Evolutionary conservation across 495 filamentous ascomycete species (phyloP).

Genomic region (Aspergillus coremiiformis): DNA sequence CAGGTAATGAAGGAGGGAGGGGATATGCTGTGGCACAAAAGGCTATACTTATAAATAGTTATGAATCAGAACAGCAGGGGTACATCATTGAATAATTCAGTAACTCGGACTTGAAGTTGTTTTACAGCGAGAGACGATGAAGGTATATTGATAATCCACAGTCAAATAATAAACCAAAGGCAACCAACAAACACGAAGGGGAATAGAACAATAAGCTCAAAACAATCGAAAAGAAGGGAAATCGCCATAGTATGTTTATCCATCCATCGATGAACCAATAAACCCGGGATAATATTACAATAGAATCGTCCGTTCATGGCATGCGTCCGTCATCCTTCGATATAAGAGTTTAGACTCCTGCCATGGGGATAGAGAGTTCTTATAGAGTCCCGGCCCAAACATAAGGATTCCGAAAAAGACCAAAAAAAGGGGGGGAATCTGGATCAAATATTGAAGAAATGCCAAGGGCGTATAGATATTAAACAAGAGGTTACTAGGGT

Average conservation of each 20-base stretch:
- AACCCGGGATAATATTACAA: conserved; percentile 3
- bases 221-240: conserved; percentile 2
- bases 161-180: background rate
- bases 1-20: no score
- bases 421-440: background rate
- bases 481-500: background rate
- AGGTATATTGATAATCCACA: conserved; percentile 9
- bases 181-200: conserved; percentile 9
- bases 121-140: conserved; percentile 7
- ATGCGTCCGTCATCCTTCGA: conserved; percentile 4
- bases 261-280: background rate
- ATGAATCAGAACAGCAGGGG: no score
- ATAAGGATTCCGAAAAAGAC: background rate
- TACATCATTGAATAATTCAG: no score
- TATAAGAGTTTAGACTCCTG: background rate
- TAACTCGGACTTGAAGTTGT: no score
- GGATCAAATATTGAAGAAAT: conserved; percentile 1
- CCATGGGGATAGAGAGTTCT: background rate
- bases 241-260: conserved; percentile 1
- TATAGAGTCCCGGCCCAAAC: background rate
- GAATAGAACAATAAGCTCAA: conserved; percentile 14
- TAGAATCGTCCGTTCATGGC: conserved; percentile 6
- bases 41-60: no score
- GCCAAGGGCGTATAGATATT: conserved; percentile 6
- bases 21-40: no score